Percentiles rank a stretch among this genome's conserved stretches.
Evolutionary conservation across 257 asterid species (phyloP).

Genomic region (Phtheirospermum japonicum): DNA sequence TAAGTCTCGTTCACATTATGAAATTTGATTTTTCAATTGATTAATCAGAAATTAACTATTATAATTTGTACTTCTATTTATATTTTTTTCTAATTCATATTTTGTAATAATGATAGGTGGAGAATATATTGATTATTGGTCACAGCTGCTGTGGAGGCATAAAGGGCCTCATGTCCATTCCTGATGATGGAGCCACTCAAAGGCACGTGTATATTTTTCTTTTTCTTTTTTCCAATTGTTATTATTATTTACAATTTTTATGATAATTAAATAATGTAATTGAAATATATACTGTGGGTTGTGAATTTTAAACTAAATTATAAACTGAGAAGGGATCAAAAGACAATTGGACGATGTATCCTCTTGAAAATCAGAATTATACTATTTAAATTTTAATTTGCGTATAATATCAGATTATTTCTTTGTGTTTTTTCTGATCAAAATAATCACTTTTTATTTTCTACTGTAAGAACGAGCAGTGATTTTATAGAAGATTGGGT

Average conservation of each 20-base stretch:
- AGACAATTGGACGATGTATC: too few species aligned
- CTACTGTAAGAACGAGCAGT: conserved; percentile 26
- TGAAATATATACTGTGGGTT: too few species aligned
- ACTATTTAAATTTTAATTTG: too few species aligned
- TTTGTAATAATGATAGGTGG: conserved; percentile 47
- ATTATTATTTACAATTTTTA: not conserved
- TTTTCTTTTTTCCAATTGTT: not conserved
- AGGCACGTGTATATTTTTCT: conserved; percentile 41
- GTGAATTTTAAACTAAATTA: too few species aligned
- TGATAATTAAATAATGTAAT: too few species aligned
- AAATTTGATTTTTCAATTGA: too few species aligned
- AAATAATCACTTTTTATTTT: too few species aligned
- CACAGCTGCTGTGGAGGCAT: conserved; percentile 98
- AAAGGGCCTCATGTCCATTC: conserved; percentile 86
- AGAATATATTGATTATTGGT: conserved; percentile 78
- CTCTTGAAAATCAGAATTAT: too few species aligned
- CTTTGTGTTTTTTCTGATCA: too few species aligned
- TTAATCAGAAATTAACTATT: not conserved
- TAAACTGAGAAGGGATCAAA: too few species aligned
- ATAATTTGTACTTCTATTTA: not conserved
- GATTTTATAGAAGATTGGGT: conserved; percentile 94
- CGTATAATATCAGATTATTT: too few species aligned
- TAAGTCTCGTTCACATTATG: too few species aligned
- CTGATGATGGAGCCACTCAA: conserved; percentile 63
- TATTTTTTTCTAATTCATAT: not conserved